Percentiles rank a stretch among this genome's conserved stretches.
Conservation (phyloP, 176 grass and related monocot species). For the Thalia dealbata region DNA sequence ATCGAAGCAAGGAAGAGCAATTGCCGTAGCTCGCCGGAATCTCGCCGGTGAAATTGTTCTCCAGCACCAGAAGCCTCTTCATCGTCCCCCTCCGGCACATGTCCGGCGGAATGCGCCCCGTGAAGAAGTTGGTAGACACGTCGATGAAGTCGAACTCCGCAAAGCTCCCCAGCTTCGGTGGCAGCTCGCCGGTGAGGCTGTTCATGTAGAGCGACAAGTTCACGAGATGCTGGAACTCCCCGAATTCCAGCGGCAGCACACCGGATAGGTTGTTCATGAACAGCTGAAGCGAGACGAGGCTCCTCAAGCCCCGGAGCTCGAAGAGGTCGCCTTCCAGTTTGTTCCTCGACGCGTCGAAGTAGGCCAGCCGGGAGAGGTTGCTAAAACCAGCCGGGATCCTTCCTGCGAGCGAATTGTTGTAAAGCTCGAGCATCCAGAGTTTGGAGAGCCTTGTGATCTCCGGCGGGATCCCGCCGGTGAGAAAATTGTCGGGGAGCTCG, state of each 20-base stretch:
- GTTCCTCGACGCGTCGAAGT: conserved; percentile 40
- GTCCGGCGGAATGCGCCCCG: conserved; percentile 50
- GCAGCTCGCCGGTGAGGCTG: conserved; percentile 55
- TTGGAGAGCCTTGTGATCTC: conserved; percentile 13
- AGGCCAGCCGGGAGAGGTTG: conserved; percentile 5
- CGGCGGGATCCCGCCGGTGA: conserved; percentile 3
- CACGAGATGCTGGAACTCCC: conserved; percentile 29
- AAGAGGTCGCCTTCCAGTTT: conserved; percentile 41
- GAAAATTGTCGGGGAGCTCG: conserved; percentile 5
- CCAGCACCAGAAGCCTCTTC: conserved; percentile 41
- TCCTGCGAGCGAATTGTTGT: conserved; percentile 8
- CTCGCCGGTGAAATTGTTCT: conserved; percentile 74
- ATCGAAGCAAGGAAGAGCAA: conserved; percentile 44
- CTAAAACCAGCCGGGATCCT: conserved; percentile 1
- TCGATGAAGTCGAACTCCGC: conserved; percentile 52
- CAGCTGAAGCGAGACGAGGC: conserved; percentile 52
- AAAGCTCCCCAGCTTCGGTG: conserved; percentile 50
- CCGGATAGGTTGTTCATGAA: conserved; percentile 60
- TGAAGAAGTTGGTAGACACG: conserved; percentile 72
- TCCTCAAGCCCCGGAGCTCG: conserved; percentile 34
- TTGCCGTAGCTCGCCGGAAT: conserved; percentile 46
- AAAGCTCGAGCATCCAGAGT: conserved; percentile 11
- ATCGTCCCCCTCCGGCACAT: conserved; percentile 42
- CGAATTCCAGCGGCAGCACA: conserved; percentile 42
- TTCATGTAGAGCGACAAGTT: conserved; percentile 76